These are phyloP conservation scores for Lactarius hengduanensis DNA, from an alignment of 768 basidiomycete species.

Conservation along the genomic window DNA sequence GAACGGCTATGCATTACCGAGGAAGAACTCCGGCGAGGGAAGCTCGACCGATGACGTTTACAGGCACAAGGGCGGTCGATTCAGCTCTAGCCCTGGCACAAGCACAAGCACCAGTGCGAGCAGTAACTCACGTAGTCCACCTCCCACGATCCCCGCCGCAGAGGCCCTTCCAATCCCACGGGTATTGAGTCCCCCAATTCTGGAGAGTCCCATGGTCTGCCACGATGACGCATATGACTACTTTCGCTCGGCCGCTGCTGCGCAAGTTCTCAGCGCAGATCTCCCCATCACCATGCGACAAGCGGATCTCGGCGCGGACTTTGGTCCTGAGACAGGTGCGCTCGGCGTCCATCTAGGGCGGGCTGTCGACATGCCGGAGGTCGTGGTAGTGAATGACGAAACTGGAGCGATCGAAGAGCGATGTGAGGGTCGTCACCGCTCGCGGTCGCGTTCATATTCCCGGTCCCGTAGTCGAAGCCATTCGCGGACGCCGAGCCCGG, in stretches of 20 bases:
- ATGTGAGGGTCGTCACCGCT: conserved; percentile 19
- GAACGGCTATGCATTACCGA: conserved; percentile 32
- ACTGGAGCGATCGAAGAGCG: conserved; percentile 24
- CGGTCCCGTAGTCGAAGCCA: conserved; percentile 26
- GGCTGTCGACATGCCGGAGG: conserved; percentile 27
- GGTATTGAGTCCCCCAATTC: conserved; percentile 13
- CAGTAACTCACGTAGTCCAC: conserved; percentile 22
- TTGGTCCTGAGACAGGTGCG: conserved; percentile 20
- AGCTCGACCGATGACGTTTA: conserved; percentile 36
- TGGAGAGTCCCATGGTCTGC: conserved; percentile 16
- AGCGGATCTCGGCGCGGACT: conserved; percentile 19
- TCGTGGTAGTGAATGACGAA: conserved; percentile 27
- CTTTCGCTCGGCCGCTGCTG: conserved; percentile 16
- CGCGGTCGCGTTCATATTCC: conserved; percentile 21
- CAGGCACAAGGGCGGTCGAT: conserved; percentile 38
- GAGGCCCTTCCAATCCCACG: conserved; percentile 22
- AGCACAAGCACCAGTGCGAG: conserved; percentile 27
- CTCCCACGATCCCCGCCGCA: conserved; percentile 23
- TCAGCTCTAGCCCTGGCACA: conserved; percentile 37
- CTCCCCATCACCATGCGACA: conserved; percentile 9
- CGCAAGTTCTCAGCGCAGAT: conserved; percentile 16
- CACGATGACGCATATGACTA: conserved; percentile 22
- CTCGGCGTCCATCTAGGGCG: conserved; percentile 24
- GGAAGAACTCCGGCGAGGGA: conserved; percentile 29
- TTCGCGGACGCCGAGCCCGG: conserved; percentile 29